These are phyloP conservation scores for Scutellaria barbata DNA, from an alignment of 257 asterid species.

Conservation along the genomic window DNA sequence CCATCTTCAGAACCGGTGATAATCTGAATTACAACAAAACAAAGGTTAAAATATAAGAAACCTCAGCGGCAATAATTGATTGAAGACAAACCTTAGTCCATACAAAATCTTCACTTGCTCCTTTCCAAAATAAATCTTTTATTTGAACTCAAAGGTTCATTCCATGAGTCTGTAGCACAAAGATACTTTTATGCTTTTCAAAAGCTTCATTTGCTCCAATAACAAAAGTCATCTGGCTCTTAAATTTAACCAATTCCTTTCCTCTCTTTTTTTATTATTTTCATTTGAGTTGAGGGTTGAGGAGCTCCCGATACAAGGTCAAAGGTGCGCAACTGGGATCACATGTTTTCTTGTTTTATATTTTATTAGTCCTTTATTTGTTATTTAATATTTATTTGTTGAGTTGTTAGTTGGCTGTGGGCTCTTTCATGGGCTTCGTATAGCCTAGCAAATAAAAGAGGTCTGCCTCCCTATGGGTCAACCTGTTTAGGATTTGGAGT, in stretches of 20 bases:
- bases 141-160: constrained; percentile 13
- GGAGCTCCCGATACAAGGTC: too few relatives aligned
- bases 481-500: too few relatives aligned
- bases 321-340: too few relatives aligned
- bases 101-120: constrained; percentile 5
- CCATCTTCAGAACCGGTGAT: constrained; percentile 99
- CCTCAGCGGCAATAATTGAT: constrained; percentile 11
- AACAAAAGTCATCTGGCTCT: neutral
- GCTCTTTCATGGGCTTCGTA: too few relatives aligned
- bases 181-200: neutral
- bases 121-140: constrained; percentile 6
- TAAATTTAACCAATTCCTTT: neutral
- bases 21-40: constrained; percentile 57
- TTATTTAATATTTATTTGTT: too few relatives aligned
- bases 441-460: too few relatives aligned
- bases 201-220: constrained; percentile 8
- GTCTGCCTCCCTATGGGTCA: too few relatives aligned
- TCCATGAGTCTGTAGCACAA: constrained; percentile 11
- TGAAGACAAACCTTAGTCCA: constrained; percentile 23
- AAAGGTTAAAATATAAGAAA: constrained; percentile 29
- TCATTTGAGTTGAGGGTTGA: neutral
- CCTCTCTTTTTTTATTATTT: neutral
- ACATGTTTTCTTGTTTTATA: too few relatives aligned
- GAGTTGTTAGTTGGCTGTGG: too few relatives aligned
- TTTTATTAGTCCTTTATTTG: too few relatives aligned